phyloP scores from a whole-genome alignment of 2,329 filamentous ascomycete species.

The Rachicladosporium sp. region DNA sequence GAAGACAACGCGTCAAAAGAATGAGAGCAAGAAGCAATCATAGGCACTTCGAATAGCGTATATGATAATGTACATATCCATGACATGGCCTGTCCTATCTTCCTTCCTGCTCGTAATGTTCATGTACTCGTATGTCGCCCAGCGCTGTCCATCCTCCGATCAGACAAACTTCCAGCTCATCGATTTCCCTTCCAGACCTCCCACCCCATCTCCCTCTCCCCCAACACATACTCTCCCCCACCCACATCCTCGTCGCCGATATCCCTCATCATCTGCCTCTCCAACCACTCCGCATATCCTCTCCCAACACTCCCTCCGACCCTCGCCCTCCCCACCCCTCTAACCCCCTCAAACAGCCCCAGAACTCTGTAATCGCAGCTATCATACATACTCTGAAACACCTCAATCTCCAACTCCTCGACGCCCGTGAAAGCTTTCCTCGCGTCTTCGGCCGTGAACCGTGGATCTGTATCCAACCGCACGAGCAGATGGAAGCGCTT shows the following conservation, averaged over 20 bases:
- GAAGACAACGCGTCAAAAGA: conserved; percentile 24
- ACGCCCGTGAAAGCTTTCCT: conserved; percentile 32
- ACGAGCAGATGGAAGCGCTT: conserved; percentile 33
- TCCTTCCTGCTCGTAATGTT: no score
- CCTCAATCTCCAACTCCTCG: conserved; percentile 37
- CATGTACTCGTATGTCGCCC: no score
- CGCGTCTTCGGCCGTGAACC: conserved; percentile 29
- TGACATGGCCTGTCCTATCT: no score
- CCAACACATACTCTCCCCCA: conserved; percentile 11
- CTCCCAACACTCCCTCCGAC: conserved; percentile 32
- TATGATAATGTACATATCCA: no score
- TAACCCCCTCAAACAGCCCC: conserved; percentile 32
- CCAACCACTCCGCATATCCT: conserved; percentile 33
- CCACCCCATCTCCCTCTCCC: no score
- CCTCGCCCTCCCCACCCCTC: conserved; percentile 32
- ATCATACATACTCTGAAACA: conserved; percentile 35
- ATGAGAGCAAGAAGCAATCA: no score
- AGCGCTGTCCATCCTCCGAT: no score
- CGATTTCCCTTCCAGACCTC: no score
- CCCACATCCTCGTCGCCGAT: conserved; percentile 8
- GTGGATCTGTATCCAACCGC: conserved; percentile 38
- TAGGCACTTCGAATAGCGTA: not conserved
- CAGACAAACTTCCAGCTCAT: no score
- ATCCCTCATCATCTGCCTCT: conserved; percentile 31
- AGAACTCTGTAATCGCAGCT: conserved; percentile 31